Evolutionary conservation across 169 alveolate species (phyloP).

Genomic region (Eimeria praecox): DNA sequence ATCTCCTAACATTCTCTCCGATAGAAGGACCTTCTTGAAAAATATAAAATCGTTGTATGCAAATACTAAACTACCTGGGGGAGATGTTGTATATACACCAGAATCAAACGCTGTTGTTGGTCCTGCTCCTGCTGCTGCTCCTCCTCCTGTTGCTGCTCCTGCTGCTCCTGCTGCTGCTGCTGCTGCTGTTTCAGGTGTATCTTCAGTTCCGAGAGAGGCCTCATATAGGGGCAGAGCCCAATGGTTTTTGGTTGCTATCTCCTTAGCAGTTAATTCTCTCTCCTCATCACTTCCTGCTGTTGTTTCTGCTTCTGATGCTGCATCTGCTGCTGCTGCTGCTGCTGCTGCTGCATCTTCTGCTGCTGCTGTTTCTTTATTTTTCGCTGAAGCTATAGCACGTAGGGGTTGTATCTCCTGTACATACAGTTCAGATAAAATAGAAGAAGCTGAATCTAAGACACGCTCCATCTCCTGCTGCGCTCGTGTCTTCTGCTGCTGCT

Average conservation of each 20-base stretch:
- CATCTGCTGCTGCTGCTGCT: neutral
- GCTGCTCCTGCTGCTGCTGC: too few species aligned
- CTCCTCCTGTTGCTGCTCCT: too few species aligned
- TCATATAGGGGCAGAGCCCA: constrained; percentile 26
- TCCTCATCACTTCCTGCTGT: neutral
- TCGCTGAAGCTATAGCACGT: neutral
- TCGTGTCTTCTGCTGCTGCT: neutral
- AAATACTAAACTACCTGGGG: too few species aligned
- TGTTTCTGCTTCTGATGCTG: neutral
- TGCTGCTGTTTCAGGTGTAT: neutral
- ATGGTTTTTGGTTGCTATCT: neutral
- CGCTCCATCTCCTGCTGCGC: neutral
- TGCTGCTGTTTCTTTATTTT: too few species aligned
- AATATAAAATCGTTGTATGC: neutral
- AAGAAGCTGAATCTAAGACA: too few species aligned
- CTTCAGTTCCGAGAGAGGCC: neutral
- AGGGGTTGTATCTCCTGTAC: neutral
- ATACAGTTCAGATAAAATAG: neutral
- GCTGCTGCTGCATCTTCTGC: neutral
- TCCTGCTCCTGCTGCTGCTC: too few species aligned
- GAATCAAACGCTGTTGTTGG: too few species aligned
- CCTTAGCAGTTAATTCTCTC: neutral
- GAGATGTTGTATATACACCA: too few species aligned
- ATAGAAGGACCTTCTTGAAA: neutral
- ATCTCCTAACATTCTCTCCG: neutral